Percentiles rank a stretch among this genome's conserved stretches.
These are phyloP conservation scores for Tetradesmus obliquus DNA, from an alignment of 139 green algal species.

Conservation along the genomic window DNA sequence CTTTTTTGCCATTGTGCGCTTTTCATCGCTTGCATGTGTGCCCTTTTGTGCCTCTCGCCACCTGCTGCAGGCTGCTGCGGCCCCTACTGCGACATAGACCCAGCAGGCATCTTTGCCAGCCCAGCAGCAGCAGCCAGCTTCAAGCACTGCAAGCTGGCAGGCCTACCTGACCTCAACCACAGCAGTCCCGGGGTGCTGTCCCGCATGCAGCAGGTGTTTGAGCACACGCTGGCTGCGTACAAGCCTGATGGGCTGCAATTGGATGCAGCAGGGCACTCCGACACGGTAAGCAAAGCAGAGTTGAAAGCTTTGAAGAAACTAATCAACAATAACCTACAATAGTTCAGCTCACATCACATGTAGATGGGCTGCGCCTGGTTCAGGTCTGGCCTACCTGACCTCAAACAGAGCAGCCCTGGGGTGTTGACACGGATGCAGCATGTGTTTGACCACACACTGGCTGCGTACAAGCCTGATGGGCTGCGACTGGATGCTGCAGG, in stretches of 20 bases:
- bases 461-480: not conserved
- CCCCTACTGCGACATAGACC: not conserved
- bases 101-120: not conserved
- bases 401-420: not conserved
- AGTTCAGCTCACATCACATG: no score
- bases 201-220: not conserved
- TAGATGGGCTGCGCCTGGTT: no score
- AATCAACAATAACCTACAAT: no score
- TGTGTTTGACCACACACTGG: not conserved
- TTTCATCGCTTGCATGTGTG: not conserved
- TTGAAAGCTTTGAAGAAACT: no score
- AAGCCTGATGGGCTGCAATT: not conserved
- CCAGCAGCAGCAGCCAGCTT: not conserved
- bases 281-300: not conserved
- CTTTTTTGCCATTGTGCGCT: not conserved
- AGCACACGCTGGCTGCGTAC: not conserved
- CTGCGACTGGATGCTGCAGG: conserved; percentile 15
- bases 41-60: not conserved
- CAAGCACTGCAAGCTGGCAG: conserved; percentile 43
- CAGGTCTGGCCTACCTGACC: no score
- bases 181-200: not conserved
- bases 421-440: not conserved
- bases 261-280: not conserved
- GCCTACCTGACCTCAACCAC: conserved; percentile 56
- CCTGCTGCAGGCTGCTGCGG: not conserved